These are phyloP conservation scores for Poa annua DNA, from an alignment of 176 grass and related monocot genomes.

Conservation along the genomic window DNA sequence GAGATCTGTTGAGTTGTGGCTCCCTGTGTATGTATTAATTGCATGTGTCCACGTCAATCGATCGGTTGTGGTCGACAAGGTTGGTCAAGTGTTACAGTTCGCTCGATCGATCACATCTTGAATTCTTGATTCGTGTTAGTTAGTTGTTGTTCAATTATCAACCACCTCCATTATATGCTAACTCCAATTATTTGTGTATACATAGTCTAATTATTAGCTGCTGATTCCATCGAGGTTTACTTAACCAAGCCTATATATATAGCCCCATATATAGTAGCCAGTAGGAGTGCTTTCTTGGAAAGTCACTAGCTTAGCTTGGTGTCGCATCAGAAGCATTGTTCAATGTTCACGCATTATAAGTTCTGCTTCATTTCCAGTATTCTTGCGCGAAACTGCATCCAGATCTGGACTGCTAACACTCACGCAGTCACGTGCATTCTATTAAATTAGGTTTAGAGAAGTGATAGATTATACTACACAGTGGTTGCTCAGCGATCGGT, in stretches of 20 bases:
- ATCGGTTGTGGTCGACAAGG: not conserved
- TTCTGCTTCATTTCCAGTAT: not conserved
- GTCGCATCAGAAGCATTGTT: not conserved
- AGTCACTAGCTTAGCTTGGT: not conserved
- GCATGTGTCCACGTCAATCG: constrained; percentile 28
- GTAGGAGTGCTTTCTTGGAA: constrained; percentile 43
- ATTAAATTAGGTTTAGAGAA: not conserved
- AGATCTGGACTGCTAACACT: not conserved
- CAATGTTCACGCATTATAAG: not conserved
- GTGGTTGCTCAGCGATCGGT: not conserved
- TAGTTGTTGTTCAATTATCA: not conserved
- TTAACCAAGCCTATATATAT: too few species aligned
- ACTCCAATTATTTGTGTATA: too few species aligned
- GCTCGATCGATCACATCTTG: not conserved
- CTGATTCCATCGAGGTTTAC: too few species aligned
- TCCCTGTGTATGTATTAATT: not conserved
- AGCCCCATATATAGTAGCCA: too few species aligned
- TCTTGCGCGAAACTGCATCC: not conserved
- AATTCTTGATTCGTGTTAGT: not conserved
- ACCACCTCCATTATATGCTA: constrained; percentile 27
- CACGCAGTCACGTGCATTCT: constrained; percentile 35
- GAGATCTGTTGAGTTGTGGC: too few species aligned
- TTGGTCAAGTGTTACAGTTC: not conserved
- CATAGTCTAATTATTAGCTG: too few species aligned
- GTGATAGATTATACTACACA: not conserved